Evolutionary conservation across 1,284 basidiomycete genomes (phyloP).

Genomic region (Cutaneotrichosporon cavernicola): DNA sequence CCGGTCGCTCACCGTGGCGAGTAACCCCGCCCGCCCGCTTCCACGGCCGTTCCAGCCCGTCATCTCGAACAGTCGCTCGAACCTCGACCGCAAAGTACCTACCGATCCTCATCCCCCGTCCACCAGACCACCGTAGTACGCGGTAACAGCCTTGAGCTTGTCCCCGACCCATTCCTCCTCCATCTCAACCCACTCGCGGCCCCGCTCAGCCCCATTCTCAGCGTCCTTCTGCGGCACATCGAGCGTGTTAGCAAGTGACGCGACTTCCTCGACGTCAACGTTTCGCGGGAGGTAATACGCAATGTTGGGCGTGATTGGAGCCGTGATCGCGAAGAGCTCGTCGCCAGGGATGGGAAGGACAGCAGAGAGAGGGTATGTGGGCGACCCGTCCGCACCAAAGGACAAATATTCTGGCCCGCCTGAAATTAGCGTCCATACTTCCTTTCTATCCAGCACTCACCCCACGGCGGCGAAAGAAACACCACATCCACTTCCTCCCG

Average conservation of each 20-base stretch:
- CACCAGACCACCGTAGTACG: slow-evolving; percentile 56
- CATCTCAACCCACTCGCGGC: slow-evolving; percentile 49
- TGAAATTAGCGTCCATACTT: slow-evolving; percentile 3
- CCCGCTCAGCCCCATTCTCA: slow-evolving; percentile 18
- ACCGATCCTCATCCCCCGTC: not conserved
- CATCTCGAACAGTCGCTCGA: no score
- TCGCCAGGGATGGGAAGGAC: slow-evolving; percentile 77
- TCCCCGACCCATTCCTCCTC: slow-evolving; percentile 59
- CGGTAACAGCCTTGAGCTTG: slow-evolving; percentile 58
- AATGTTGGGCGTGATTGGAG: slow-evolving; percentile 69
- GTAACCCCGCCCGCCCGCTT: not conserved
- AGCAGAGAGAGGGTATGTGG: slow-evolving; percentile 67
- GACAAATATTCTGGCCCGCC: slow-evolving; percentile 38
- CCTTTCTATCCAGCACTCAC: slow-evolving; percentile 57
- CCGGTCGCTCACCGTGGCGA: not conserved
- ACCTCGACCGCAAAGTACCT: not conserved
- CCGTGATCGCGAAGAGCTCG: slow-evolving; percentile 71
- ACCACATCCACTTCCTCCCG: slow-evolving; percentile 70
- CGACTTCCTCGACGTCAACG: slow-evolving; percentile 69
- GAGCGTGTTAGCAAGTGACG: slow-evolving; percentile 55
- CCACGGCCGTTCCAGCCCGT: not conserved
- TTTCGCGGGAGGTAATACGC: slow-evolving; percentile 91
- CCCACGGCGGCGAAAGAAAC: slow-evolving; percentile 93
- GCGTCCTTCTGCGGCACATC: slow-evolving; percentile 11
- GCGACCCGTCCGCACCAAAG: slow-evolving; percentile 30